Base-by-base conservation (phyloP, 2,329 filamentous ascomycete genomes). In the Fusarium brachygibbosum region DNA sequence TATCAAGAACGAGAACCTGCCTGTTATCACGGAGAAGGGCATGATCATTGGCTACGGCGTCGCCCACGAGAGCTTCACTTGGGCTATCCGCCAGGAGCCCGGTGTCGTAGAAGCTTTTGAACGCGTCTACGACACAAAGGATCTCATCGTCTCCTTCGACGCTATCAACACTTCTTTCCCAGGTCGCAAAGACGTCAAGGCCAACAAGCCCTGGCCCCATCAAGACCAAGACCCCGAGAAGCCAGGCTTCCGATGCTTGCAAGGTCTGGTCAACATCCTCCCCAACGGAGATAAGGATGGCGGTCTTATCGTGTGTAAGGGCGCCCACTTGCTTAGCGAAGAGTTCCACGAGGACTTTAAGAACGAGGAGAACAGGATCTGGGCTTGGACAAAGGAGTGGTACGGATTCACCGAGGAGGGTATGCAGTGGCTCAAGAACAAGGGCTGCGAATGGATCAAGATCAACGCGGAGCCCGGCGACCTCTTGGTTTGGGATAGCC, bases 31-130 rank as follows among this genome's bases (percentile, higher is more conserved):
- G 2, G 59, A 63, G 1, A 63, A 63, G 1, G 59, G 59, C 4
- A 63, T 63, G 59, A 63, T 63, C 5, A 63, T 45, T 2, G 59
- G 58, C 17, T 63, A 63, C 9, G 59, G 59, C 3, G 35, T 63
- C 7, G 58, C 48, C 3, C 59, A 63, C 14, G 59, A 63, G 13
- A 31, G 34, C 12, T 63, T 63, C 31, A 40, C 59, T 3, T 63
- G 48, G 59, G 25, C 35, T 5, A 63, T 63, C 11, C 59, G 59
- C 2, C 59, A 63, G n/a, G 59, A 63, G 3, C 58, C 58, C 0
- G 58, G 58, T 0, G 35, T 63, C 1, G n/a, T 63, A 1, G 59
- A 63, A 1, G 59, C 59, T 6, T 63, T 63, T 1, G 59, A 63
- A 19, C 41, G 41, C 2, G 59, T 63, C 14, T 63, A 63, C 14